A percentile compares a stretch with the other conserved stretches of the same genome.
Evolutionary conservation across 1,284 basidiomycete species (phyloP).

Genomic region (Psilocybe mexicana): DNA sequence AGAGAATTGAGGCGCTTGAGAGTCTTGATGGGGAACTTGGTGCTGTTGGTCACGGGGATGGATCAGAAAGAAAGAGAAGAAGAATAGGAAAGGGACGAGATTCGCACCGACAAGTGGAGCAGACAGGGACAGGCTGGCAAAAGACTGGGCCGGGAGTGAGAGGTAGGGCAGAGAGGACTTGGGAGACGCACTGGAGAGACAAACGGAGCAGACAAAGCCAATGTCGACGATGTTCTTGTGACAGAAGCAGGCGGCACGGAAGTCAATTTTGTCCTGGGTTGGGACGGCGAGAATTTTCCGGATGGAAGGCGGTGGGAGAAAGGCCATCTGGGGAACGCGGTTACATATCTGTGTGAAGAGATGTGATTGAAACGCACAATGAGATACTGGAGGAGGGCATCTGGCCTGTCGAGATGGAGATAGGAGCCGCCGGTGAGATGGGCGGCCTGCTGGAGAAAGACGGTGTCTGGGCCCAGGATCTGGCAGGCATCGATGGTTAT

Average conservation of each 20-base stretch:
- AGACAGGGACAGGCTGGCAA: slow-evolving; percentile 90
- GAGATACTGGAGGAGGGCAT: slow-evolving; percentile 86
- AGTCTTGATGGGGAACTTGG: slow-evolving; percentile 92
- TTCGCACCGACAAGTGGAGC: slow-evolving; percentile 84
- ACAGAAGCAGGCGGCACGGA: slow-evolving; percentile 98
- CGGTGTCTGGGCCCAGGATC: slow-evolving; percentile 85
- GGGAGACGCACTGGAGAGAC: slow-evolving; percentile 78
- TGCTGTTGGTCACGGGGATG: slow-evolving; percentile 45
- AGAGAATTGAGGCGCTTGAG: slow-evolving; percentile 77
- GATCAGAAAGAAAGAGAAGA: slow-evolving; percentile 11
- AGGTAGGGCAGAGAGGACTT: slow-evolving; percentile 6
- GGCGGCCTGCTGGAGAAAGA: slow-evolving; percentile 97
- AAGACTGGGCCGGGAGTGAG: slow-evolving; percentile 60
- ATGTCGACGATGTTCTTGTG: slow-evolving; percentile 96
- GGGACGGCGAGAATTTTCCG: slow-evolving; percentile 82
- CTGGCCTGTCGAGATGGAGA: slow-evolving; percentile 78
- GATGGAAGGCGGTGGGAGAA: slow-evolving; percentile 82
- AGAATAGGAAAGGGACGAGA: slow-evolving; percentile 21
- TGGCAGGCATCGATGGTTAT: slow-evolving; percentile 97
- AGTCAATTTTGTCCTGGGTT: slow-evolving; percentile 93
- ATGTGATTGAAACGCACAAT: slow-evolving; percentile 52
- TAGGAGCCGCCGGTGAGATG: slow-evolving; percentile 95
- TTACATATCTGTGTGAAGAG: slow-evolving; percentile 5
- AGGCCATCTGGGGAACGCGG: slow-evolving; percentile 70
- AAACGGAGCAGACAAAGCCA: slow-evolving; percentile 97